Conservation (phyloP, 345 rosid genomes). For the Brassica nigra region DNA sequence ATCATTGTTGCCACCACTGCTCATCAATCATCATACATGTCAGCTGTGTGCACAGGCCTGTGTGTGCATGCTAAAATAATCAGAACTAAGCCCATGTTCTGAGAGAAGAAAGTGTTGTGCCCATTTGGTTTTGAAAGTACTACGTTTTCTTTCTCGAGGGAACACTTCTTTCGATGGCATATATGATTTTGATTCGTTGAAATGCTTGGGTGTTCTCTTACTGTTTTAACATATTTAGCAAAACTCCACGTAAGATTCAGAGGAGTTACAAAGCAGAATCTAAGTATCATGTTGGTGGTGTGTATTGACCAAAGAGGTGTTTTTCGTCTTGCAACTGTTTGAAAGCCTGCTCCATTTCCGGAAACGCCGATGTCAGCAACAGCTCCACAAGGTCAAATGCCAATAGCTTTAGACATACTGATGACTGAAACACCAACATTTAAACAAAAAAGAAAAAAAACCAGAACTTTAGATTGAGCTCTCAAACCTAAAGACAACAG, state of each 20-base stretch:
- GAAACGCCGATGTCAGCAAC: slow-evolving; percentile 70
- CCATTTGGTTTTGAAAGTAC: slow-evolving; percentile 12
- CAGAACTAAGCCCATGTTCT: slow-evolving; percentile 10
- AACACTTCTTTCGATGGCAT: background rate
- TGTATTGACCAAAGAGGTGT: slow-evolving; percentile 69
- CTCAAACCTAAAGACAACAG: slow-evolving; percentile 2
- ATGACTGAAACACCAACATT: slow-evolving; percentile 58
- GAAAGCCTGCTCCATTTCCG: slow-evolving; percentile 67
- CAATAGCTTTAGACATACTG: slow-evolving; percentile 76
- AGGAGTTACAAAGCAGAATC: slow-evolving; percentile 9
- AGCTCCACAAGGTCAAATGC: slow-evolving; percentile 80
- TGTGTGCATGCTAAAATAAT: background rate
- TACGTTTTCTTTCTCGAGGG: background rate
- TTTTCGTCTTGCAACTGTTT: slow-evolving; percentile 73
- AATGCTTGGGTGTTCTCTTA: slow-evolving; percentile 6
- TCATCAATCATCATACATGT: background rate
- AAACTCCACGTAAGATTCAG: slow-evolving; percentile 12
- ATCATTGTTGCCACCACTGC: slow-evolving; percentile 15
- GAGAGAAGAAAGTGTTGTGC: slow-evolving; percentile 2
- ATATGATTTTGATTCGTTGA: slow-evolving; percentile 1
- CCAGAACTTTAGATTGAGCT: background rate
- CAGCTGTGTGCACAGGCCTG: background rate
- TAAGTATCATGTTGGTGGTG: slow-evolving; percentile 39
- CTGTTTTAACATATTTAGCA: slow-evolving; percentile 3
- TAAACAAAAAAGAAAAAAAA: background rate